Base-by-base conservation (phyloP, 306 rosid genomes). In the Acacia melanoxylon region DNA sequence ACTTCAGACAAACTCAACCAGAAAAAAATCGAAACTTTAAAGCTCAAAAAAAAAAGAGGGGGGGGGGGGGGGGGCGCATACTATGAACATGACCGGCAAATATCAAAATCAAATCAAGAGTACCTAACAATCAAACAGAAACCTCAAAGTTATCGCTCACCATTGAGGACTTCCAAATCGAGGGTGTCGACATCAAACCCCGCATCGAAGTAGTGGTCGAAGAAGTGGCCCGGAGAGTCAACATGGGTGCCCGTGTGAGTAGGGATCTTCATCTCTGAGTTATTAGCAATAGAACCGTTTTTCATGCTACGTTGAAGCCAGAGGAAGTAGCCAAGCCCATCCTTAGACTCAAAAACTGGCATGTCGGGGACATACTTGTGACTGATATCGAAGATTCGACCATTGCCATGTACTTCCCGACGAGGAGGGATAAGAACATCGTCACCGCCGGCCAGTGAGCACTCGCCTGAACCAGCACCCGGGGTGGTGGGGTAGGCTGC, bases 211-310 rank as follows among this genome's bases (percentile, higher is more conserved):
- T 94, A 92, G 82, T 85, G 93, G 46, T 94, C 97, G 80, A 67
- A 78, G 75, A 94, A 66, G 71, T 94, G 98, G 1, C 98, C 97
- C 0, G 98, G 97, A 13, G 97, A 78, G 29, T 92, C 97, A 52
- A 94, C 94, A 66, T 94, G 98, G 19, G 97, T 94, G 44, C 97
- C 98, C 7, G 93, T 89, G 81, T 94, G 98, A 33, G 91, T 20
- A 12, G 97, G 92, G 9, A 94, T 86, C 88, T 93, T 94, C 89
- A 94, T 85, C 66, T 85, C 85, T 0, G 97, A 94, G 70, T 46
- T 72, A 85, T 94, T 94, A 16, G 98, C 87, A 65, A 83, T 4
- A 4, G 98, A 92, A n/a, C 97, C 97, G 74, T 94, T 94, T 85
- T 94, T 94, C 89, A 93, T 87, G 89, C 92, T 90, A 25, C 77